Evolutionary conservation across 176 grass and related monocot species (phyloP), one percentile per base, ranked within the genome.

Genomic region (Microstegium vimineum): DNA sequence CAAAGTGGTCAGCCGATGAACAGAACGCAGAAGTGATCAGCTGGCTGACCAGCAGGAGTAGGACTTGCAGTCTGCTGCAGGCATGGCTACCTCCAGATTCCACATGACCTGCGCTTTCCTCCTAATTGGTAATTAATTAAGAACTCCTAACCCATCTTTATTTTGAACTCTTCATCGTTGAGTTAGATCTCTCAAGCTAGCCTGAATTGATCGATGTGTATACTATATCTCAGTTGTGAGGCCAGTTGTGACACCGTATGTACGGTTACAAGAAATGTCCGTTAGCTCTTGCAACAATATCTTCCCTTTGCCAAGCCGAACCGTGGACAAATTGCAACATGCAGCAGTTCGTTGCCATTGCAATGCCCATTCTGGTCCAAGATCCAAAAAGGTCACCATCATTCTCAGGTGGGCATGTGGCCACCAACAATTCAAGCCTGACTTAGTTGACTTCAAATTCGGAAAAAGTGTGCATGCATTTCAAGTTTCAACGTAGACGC

Each of bases 81-180:
- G 9, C 38, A 85, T 85, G 83, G 65, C 83, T 22, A 13, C 74
- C 54, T 49, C 66, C 66, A 85, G 52, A 6, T 25, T 85, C 16
- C 83, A 51, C 38, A 71, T 85, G 49, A 34, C 66, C 31, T 71
- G 64, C 40, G 74, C 3, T 28, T 10, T 78, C 38, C 74, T 85
- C 37, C 52, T 78, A 16, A 18, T 47, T 9, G 74, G 83, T 85
- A 37, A 37, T 37, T 85, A 37, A 37, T 37, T 4, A 37, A 62
- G 49, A 57, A 16, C 1, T 23, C 32, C 34, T 70, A 10, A 40
- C 9, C 38, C 9, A 40, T 40, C 9, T 40, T 40, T 40, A 10
- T 10, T 9, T 40, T 10, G 9, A 40, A 40, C 38, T 40, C 38
- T 40, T 40, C 8, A 11, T 40, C 38, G n/a, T n/a, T n/a, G 10